These are phyloP conservation scores for Podochytrium sp. DNA, from an alignment of 192 early-diverging fungal genomes.

Conservation along the genomic window DNA sequence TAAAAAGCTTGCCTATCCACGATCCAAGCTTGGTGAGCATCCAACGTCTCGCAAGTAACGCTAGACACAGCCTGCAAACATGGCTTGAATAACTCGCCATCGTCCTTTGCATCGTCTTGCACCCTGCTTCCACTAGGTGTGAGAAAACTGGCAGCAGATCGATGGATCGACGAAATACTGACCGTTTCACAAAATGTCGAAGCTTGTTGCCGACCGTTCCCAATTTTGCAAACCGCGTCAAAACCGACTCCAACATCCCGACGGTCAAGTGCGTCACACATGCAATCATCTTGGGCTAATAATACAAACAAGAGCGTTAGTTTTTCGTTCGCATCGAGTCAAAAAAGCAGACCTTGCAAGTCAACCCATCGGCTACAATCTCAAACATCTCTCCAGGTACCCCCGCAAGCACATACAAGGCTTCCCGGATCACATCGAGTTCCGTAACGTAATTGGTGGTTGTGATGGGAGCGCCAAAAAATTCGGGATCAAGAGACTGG, in stretches of 20 bases:
- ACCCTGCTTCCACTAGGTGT: too few species aligned
- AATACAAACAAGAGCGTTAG: too few species aligned
- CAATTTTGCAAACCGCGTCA: background rate
- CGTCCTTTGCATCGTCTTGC: background rate
- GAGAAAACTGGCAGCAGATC: too few species aligned
- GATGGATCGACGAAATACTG: too few species aligned
- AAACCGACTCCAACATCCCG: slow-evolving; percentile 7
- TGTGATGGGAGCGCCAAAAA: slow-evolving; percentile 13
- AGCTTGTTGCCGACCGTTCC: background rate
- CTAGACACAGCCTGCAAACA: slow-evolving; percentile 4
- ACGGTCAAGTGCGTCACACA: slow-evolving; percentile 24
- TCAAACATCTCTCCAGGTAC: slow-evolving; percentile 28
- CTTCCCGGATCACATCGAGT: slow-evolving; percentile 24
- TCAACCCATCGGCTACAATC: background rate
- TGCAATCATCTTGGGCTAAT: slow-evolving; percentile 30
- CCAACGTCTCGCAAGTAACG: background rate
- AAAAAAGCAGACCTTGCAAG: slow-evolving; percentile 5
- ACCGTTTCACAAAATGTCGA: slow-evolving; percentile 8
- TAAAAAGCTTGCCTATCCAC: background rate
- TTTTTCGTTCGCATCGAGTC: background rate
- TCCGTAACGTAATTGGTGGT: slow-evolving; percentile 31
- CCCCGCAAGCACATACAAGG: slow-evolving; percentile 12
- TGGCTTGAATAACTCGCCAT: background rate
- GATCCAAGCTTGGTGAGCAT: slow-evolving; percentile 2
- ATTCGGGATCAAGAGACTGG: background rate